A percentile compares a stretch with the other conserved stretches of the same genome.
Conservation (phyloP, 768 basidiomycete genomes). For the Termitomyces sp. region DNA sequence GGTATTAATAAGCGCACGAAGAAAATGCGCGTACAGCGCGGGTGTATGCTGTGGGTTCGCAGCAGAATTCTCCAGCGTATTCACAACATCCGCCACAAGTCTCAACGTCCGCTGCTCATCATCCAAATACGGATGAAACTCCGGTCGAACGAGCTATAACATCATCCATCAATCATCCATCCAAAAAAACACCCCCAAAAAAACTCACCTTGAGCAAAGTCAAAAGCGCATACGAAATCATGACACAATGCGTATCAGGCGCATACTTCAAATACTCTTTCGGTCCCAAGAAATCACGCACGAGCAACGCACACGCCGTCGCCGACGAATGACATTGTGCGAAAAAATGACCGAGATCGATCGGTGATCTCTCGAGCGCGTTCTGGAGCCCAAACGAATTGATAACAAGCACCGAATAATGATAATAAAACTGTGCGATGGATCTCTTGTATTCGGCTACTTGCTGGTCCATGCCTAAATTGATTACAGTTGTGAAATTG, state of each 20-base stretch:
- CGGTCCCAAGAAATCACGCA: constrained; percentile 77
- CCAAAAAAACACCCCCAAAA: background rate
- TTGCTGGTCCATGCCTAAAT: constrained; percentile 22
- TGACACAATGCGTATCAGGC: constrained; percentile 89
- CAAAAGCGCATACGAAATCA: constrained; percentile 87
- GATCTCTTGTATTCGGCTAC: constrained; percentile 39
- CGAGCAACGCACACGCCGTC: constrained; percentile 59
- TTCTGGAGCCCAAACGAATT: constrained; percentile 97
- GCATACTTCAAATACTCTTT: constrained; percentile 75
- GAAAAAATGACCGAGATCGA: constrained; percentile 83
- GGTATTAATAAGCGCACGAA: constrained; percentile 70
- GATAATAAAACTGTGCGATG: constrained; percentile 70
- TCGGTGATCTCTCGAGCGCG: constrained; percentile 71
- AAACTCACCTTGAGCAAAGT: constrained; percentile 80
- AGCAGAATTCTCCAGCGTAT: constrained; percentile 71
- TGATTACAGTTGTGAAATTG: no score
- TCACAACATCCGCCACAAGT: constrained; percentile 76
- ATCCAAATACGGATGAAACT: constrained; percentile 72
- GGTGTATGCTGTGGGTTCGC: constrained; percentile 83
- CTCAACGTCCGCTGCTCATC: constrained; percentile 66
- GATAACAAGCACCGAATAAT: constrained; percentile 82
- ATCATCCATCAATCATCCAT: no score
- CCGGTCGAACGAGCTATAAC: constrained; percentile 69
- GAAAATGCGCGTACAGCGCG: constrained; percentile 80
- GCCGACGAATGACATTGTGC: constrained; percentile 71